Conservation (phyloP, 192 early-diverging fungal species). For the Backusella mclennaniae region DNA sequence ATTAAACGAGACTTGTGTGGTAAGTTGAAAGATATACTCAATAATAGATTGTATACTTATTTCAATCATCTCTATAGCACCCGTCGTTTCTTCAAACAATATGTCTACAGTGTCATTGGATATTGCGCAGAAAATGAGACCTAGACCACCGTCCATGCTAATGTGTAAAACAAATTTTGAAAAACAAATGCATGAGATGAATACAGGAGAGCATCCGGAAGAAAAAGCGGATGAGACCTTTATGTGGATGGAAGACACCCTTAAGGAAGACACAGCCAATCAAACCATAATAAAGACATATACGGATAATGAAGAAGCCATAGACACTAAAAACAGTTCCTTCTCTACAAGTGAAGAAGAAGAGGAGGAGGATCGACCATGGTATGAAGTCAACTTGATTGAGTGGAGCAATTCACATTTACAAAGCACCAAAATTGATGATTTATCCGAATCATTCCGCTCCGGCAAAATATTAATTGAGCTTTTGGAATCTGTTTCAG, state of each 20-base stretch:
- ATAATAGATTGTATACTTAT: not conserved
- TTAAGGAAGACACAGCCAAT: not conserved
- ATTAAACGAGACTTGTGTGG: slow-evolving; percentile 47
- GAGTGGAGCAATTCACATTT: not conserved
- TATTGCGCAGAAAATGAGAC: slow-evolving; percentile 48
- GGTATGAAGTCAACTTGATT: not conserved
- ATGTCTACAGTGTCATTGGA: slow-evolving; percentile 52
- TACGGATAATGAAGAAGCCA: not conserved
- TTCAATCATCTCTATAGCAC: slow-evolving; percentile 31
- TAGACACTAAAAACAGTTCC: not conserved
- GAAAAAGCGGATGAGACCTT: not conserved
- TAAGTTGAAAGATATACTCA: not conserved
- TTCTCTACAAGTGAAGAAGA: not conserved
- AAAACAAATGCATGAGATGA: not conserved
- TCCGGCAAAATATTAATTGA: not conserved
- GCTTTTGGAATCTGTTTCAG: not conserved
- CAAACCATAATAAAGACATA: not conserved
- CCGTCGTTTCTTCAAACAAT: slow-evolving; percentile 57
- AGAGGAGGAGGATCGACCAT: not conserved
- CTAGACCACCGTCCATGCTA: slow-evolving; percentile 19
- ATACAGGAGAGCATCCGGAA: not conserved
- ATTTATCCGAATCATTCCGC: not conserved
- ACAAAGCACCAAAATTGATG: not conserved
- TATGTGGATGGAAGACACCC: not conserved
- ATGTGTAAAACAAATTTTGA: slow-evolving; percentile 2